phyloP scores from a whole-genome alignment of 345 rosid genomes.

The Iberis pinnata region DNA sequence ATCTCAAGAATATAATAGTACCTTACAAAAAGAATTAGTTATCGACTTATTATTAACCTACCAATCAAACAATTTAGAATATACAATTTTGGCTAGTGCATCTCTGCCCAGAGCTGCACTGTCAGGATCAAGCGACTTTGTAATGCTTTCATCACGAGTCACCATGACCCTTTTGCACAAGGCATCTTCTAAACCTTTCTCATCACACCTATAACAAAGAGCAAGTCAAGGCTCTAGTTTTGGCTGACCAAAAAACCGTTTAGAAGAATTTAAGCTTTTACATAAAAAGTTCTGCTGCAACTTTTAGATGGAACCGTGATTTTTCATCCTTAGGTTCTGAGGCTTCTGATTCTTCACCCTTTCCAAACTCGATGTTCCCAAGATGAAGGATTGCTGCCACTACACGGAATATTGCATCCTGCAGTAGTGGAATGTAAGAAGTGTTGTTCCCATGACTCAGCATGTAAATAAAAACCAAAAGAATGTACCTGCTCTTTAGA shows the following conservation, averaged over 20 bases:
- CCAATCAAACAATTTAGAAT: slow-evolving; percentile 96
- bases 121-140: slow-evolving; percentile 83
- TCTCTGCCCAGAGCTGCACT: slow-evolving; percentile 81
- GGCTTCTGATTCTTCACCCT: slow-evolving; percentile 76
- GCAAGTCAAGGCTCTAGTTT: slow-evolving; percentile 15
- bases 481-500: slow-evolving; percentile 65
- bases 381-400: slow-evolving; percentile 98
- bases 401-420: slow-evolving; percentile 87
- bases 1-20: neutral
- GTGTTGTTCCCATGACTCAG: slow-evolving; percentile 14
- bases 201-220: slow-evolving; percentile 73
- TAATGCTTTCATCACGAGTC: slow-evolving; percentile 94
- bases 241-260: slow-evolving; percentile 21
- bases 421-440: slow-evolving; percentile 22
- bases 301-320: slow-evolving; percentile 69
- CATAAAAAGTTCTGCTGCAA: slow-evolving; percentile 83
- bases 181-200: slow-evolving; percentile 76
- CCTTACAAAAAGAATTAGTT: neutral
- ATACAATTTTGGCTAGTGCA: slow-evolving; percentile 89
- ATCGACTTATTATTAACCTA: slow-evolving; percentile 22
- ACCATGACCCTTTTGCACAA: slow-evolving; percentile 90
- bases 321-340: slow-evolving; percentile 81
- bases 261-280: slow-evolving; percentile 30
- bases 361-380: slow-evolving; percentile 80
- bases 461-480: slow-evolving; percentile 17